Base-by-base conservation (phyloP, 495 filamentous ascomycete species). In the Lasiosphaeris hirsuta region DNA sequence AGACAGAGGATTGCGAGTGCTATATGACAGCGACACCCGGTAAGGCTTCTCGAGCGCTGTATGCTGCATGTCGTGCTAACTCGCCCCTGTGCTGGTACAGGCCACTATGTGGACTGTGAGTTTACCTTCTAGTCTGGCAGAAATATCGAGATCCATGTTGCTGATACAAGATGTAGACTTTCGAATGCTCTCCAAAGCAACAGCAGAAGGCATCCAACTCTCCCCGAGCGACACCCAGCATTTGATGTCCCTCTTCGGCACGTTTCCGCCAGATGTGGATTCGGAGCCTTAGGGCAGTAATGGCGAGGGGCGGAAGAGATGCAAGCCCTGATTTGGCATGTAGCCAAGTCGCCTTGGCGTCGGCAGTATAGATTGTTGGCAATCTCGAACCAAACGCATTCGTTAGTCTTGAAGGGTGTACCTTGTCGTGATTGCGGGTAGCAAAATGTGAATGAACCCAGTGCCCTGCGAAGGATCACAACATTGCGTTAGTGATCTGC, bases 1-100 rank as follows among this genome's bases (percentile, higher is more conserved):
- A 80, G 17, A 65, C 61, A 38, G 80, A 79, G 54, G 79, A 79
- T 51, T 74, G 75, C 33, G 73, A 72, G 65, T 78, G 82, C 63
- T 79, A 81, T 63, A 83, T 80, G 67, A 83, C 78, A 3, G 78
- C 73, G 48, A 83, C 79, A 56, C 82, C 79, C 4, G 68, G 66
- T 58, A 40, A 60, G 43, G 43, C 42, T 9, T 44, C 18, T 30
- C 13, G 39, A 40, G 0, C 7, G 13, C 10, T 36, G 17, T 35
- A 7, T 9, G 44, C 14, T 1, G 2, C 10, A 0, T 33, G 39
- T n/a, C 11, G 11, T 63, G 23, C 35, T 63, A 30, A 56, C 49
- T 30, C 23, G 23, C 23, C 23, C 17, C 34, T 4, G 17, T 37
- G 4, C 38, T 4, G 17, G 17, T 11, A 10, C n/a, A 60, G 64